These are phyloP conservation scores for Hypoxylon rickii DNA, from an alignment of 495 filamentous ascomycete species.

Conservation along the genomic window DNA sequence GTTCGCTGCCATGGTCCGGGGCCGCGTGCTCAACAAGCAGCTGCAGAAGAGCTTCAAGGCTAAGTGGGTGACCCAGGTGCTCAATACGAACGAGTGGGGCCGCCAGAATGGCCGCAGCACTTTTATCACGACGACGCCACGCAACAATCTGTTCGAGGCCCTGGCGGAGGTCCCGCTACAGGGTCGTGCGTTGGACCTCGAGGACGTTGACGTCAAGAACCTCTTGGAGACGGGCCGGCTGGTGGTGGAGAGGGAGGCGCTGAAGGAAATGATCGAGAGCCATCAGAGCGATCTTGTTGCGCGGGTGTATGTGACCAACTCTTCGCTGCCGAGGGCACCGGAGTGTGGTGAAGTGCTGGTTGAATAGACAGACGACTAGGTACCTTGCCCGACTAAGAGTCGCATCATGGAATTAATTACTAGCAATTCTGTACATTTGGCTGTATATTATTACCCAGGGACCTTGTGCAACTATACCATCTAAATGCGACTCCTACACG, in stretches of 20 bases:
- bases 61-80: constrained; percentile 65
- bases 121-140: constrained; percentile 67
- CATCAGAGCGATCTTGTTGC: constrained; percentile 76
- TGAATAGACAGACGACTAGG: constrained; percentile 28
- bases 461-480: no score
- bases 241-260: constrained; percentile 81
- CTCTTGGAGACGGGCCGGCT: constrained; percentile 81
- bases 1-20: constrained; percentile 38
- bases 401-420: no score
- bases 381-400: no score
- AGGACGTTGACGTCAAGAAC: constrained; percentile 92
- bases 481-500: no score
- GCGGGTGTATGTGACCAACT: constrained; percentile 37
- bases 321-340: constrained; percentile 7
- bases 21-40: constrained; percentile 35
- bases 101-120: constrained; percentile 70
- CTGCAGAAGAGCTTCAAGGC: constrained; percentile 54
- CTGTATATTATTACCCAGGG: constrained; percentile 27
- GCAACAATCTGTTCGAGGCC: constrained; percentile 60
- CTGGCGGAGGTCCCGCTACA: constrained; percentile 64
- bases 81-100: constrained; percentile 75
- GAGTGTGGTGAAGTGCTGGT: constrained; percentile 31
- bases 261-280: constrained; percentile 71
- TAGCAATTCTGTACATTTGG: constrained; percentile 5
- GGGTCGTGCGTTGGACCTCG: constrained; percentile 67